These are phyloP conservation scores for Diddensiella transvaalensis DNA, from an alignment of 805 yeast genomes.

Conservation along the genomic window DNA sequence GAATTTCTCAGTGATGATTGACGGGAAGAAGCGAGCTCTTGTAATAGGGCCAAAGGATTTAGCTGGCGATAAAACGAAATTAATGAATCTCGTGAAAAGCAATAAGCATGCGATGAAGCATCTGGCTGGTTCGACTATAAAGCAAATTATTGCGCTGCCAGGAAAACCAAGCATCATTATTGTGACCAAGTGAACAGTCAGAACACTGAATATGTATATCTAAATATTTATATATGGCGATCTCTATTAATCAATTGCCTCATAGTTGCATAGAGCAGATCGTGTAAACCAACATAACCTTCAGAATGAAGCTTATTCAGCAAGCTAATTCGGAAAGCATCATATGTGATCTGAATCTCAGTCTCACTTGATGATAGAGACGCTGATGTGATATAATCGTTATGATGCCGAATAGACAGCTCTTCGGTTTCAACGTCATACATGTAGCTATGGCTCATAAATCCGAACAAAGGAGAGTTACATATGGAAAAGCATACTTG, in stretches of 20 bases:
- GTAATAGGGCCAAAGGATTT: conserved; percentile 6
- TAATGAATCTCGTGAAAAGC: conserved; percentile 37
- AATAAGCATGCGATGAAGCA: conserved; percentile 41
- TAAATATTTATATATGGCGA: conserved; percentile 6
- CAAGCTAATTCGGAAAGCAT: conserved; percentile 7
- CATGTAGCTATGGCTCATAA: background rate
- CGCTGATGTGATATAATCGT: conserved; percentile 1
- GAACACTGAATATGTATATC: background rate
- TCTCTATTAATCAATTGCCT: background rate
- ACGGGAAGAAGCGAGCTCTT: conserved; percentile 19
- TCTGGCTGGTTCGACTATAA: conserved; percentile 42
- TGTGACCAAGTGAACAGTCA: conserved; percentile 12
- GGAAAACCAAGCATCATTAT: conserved; percentile 23
- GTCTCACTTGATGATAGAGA: background rate
- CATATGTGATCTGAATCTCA: conserved; percentile 8
- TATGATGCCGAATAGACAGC: background rate
- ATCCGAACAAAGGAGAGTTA: background rate
- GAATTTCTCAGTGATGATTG: conserved; percentile 13
- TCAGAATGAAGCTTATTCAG: background rate
- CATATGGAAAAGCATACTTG: background rate
- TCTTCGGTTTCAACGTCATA: background rate
- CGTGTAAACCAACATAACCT: conserved; percentile 10
- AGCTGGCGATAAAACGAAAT: conserved; percentile 30
- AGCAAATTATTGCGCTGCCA: conserved; percentile 46
- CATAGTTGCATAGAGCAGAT: background rate